Percentiles rank a stretch among this genome's conserved stretches.
phyloP scores from a whole-genome alignment of 352 stramenopile genomes.

The Phytophthora kernoviae region DNA sequence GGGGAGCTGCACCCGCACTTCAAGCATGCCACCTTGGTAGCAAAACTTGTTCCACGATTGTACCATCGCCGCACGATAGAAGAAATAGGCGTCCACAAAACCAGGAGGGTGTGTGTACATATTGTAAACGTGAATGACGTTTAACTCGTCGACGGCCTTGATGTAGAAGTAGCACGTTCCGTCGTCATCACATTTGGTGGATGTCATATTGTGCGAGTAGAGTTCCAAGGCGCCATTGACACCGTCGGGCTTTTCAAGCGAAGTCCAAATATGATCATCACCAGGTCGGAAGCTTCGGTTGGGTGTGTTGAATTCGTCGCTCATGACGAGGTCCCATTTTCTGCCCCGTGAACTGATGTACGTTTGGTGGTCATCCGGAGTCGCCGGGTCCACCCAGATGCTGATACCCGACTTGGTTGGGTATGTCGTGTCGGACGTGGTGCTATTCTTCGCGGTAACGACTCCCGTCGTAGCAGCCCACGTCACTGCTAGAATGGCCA shows the following conservation, averaged over 20 bases:
- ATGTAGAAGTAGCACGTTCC: slow-evolving; percentile 52
- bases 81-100: slow-evolving; percentile 36
- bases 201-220: slow-evolving; percentile 88
- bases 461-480: background rate
- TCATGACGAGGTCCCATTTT: slow-evolving; percentile 68
- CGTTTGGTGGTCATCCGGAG: slow-evolving; percentile 28
- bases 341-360: slow-evolving; percentile 55
- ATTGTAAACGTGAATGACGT: slow-evolving; percentile 66
- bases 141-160: slow-evolving; percentile 35
- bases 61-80: slow-evolving; percentile 79
- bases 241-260: slow-evolving; percentile 51
- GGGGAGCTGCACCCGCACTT: slow-evolving; percentile 87
- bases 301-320: slow-evolving; percentile 65
- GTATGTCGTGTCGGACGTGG: slow-evolving; percentile 17
- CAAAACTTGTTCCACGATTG: slow-evolving; percentile 95
- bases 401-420: slow-evolving; percentile 40
- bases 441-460: slow-evolving; percentile 17
- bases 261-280: slow-evolving; percentile 92
- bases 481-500: slow-evolving; percentile 4
- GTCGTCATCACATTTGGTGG: slow-evolving; percentile 48
- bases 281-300: slow-evolving; percentile 83
- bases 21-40: slow-evolving; percentile 91
- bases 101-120: slow-evolving; percentile 42
- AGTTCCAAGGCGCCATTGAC: slow-evolving; percentile 90
- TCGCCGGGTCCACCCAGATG: slow-evolving; percentile 45